These are phyloP conservation scores for Aureobasidium sp. DNA, from an alignment of 2,329 filamentous ascomycete genomes.

Conservation along the genomic window DNA sequence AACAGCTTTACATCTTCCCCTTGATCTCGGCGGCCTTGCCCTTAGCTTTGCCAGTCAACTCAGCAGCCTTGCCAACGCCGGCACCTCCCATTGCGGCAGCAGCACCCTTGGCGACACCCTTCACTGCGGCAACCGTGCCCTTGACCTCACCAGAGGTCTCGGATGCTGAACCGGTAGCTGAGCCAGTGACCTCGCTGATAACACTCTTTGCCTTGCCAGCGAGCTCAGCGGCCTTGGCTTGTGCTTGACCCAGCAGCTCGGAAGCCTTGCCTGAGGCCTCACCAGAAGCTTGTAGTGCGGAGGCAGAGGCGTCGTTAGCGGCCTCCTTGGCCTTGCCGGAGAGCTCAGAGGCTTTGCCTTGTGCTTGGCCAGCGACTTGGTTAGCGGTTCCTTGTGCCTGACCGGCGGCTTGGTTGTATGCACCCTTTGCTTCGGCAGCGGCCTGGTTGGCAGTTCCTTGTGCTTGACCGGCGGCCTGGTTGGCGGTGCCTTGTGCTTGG, in stretches of 20 bases:
- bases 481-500: no score
- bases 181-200: no score
- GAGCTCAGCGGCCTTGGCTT: no score
- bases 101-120: constrained; percentile 43
- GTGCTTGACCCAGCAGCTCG: constrained; percentile 33
- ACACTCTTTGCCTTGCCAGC: no score
- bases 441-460: constrained; percentile 38
- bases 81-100: constrained; percentile 40
- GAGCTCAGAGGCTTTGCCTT: no score
- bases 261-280: constrained; percentile 37
- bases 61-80: constrained; percentile 44
- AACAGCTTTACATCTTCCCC: constrained; percentile 27
- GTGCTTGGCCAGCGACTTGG: constrained; percentile 33
- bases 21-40: constrained; percentile 39
- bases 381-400: constrained; percentile 37
- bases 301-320: no score
- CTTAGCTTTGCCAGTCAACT: constrained; percentile 42
- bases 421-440: no score
- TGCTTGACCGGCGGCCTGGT: no score
- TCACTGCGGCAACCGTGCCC: constrained; percentile 43
- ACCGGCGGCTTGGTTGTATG: constrained; percentile 40
- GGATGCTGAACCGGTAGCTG: no score
- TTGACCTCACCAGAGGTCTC: constrained; percentile 37
- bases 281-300: constrained; percentile 41
- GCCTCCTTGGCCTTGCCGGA: no score